A percentile compares a stretch with the other conserved stretches of the same genome.
These are phyloP conservation scores for Glycine tomentella DNA, from an alignment of 306 rosid genomes.

Conservation along the genomic window DNA sequence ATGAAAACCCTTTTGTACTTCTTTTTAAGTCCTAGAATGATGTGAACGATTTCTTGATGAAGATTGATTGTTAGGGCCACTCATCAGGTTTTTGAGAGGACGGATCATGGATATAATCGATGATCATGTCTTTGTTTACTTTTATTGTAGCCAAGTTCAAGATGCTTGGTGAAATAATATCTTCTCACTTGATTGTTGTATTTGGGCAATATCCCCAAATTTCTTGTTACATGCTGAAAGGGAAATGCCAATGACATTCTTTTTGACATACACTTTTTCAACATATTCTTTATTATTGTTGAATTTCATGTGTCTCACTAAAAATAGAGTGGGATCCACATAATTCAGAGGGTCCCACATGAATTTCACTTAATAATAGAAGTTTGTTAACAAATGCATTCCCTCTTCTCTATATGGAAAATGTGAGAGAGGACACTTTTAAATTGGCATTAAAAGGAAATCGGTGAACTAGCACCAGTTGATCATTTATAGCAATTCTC, in stretches of 20 bases:
- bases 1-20: not conserved
- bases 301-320: not conserved
- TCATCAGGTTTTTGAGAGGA: not conserved
- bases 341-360: not conserved
- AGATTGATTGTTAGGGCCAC: not conserved
- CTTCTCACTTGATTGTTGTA: not conserved
- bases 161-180: slow-evolving; percentile 13
- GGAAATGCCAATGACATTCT: not conserved
- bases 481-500: too few species aligned
- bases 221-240: slow-evolving; percentile 1
- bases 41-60: not conserved
- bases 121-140: not conserved
- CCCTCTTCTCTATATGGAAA: not conserved
- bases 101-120: not conserved
- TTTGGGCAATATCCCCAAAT: not conserved
- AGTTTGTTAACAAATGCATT: not conserved
- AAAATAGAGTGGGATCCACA: slow-evolving; percentile 4
- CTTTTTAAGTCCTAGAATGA: not conserved
- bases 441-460: not conserved
- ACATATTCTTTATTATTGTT: not conserved
- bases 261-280: not conserved
- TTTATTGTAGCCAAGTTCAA: slow-evolving; percentile 7
- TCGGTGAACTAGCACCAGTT: not conserved
- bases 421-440: not conserved
- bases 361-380: not conserved